Evolutionary conservation across 305 asterid genomes (phyloP), one percentile per base, ranked within the genome.

Genomic region (Fraxinus baroniana): DNA sequence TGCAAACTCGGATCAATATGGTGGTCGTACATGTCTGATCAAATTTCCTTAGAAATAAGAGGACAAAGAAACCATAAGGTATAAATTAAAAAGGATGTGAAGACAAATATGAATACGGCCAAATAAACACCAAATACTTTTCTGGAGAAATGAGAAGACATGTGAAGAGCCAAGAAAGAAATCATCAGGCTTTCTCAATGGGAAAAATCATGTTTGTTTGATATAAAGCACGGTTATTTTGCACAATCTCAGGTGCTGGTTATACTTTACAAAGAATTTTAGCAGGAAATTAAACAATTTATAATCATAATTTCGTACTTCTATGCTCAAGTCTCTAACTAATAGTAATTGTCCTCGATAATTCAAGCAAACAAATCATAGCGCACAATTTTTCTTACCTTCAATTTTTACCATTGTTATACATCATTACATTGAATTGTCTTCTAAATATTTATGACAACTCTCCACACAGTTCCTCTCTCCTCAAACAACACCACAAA

Each of bases 1-100:
- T 80, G 86, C 85, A 83, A 80, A 78, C 71, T 79, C 78, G 57
- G 86, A 85, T 79, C 76, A 72, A 18, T 76, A 22, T 17, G 60
- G 80, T 35, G 36, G 28, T 80, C 68, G 83, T 80, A 78, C 68
- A 57, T 26, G 76, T 62, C 60, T 83, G 80, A 83, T 74, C 84
- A 79, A 57, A 71, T 77, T 71, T 3, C 66, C 52, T 77, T 79
- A 35, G 37, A 7, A 80, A 36, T 46, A 76, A 2, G 28, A 66
- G 76, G 75, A 41, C 32, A 60, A 32, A 52, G 32, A 77, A 44
- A 41, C 78, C 55, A 62, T 75, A 70, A 78, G 74, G 24, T 79
- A 46, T 24, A 60, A 76, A 83, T 75, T 64, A 18, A 49, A 78
- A 79, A 73, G 80, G 85, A 70, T 60, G 52, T 12, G 8, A 46